Base-by-base conservation (phyloP, 108 stramenopile genomes). In the Cylindrotheca closterium region DNA sequence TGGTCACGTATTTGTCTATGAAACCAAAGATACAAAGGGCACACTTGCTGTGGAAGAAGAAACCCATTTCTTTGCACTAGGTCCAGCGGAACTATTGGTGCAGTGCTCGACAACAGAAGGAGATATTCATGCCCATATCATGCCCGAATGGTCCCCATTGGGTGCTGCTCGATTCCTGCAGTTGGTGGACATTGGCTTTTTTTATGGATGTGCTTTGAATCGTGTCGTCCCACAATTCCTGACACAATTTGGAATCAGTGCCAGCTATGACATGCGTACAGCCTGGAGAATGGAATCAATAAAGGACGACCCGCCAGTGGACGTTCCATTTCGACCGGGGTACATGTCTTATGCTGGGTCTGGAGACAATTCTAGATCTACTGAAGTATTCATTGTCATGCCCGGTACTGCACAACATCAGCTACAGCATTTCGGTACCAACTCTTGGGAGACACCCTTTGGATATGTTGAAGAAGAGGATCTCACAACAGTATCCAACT, bases 161-260 rank as follows among this genome's bases (percentile, higher is more conserved):
- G 63, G 63, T 21, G 63, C 63, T n/a, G 63, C 51, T 10, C 50
- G 63, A n/a, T 64, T 64, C 51, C 32, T 64, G 17, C 25, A 64
- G 0, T 32, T 64, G 10, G 51, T 34, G 2, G 51, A 26, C 21
- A 19, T 51, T 15, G 15, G 23, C 30, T 68, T 56, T 26, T 74
- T 53, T 0, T 56, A 73, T 32, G 60, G 60, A 19, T 61, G 60
- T 45, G 69, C 53, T 15, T 46, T 70, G 34, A 61, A 70, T 60
- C 61, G 89, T n/a, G 82, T 86, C 1, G 68, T 90, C 3, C 70
- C 71, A 7, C 47, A 59, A 8, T 96, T 96, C 69, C 65, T 96
- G 25, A 84, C 82, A 18, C 95, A 96, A 59, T 80, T 96, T 65
- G 95, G 89, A 2, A 79, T 91, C 18, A 74, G 66, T 58, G 74